Conservation (phyloP, 495 filamentous ascomycete species). For the Aspergillus sclerotioniger region DNA sequence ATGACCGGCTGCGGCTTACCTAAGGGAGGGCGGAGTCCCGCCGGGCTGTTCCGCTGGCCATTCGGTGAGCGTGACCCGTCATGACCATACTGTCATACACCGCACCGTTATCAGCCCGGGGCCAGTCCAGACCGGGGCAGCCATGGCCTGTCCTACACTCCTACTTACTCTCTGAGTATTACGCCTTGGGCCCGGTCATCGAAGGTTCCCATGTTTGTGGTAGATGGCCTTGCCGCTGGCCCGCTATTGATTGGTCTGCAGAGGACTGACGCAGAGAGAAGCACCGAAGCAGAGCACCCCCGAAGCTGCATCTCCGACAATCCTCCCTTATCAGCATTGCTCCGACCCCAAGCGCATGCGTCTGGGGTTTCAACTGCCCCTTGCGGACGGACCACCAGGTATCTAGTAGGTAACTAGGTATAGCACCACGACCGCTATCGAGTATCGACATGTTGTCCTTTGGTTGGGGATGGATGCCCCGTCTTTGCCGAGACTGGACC, state of each 20-base stretch:
- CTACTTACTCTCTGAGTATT: not conserved
- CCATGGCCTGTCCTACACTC: not conserved
- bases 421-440: not conserved
- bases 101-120: not conserved
- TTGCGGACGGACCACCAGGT: conserved; percentile 13
- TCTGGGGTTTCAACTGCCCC: conserved; percentile 4
- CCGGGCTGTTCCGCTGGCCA: conserved; percentile 34
- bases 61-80: conserved; percentile 18
- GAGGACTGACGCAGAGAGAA: too few relatives aligned
- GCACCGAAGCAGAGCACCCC: too few relatives aligned
- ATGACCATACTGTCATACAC: conserved; percentile 7
- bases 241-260: too few relatives aligned
- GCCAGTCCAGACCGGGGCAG: too few relatives aligned
- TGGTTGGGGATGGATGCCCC: not conserved
- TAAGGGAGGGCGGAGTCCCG: conserved; percentile 36
- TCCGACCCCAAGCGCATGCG: not conserved
- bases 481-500: not conserved
- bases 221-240: too few relatives aligned
- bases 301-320: too few relatives aligned
- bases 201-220: too few relatives aligned
- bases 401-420: too few relatives aligned
- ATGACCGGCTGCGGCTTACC: not conserved
- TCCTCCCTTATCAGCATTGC: not conserved
- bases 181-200: too few relatives aligned
- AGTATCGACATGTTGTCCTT: not conserved